phyloP scores from a whole-genome alignment of 345 rosid genomes.

The Durio zibethinus region DNA sequence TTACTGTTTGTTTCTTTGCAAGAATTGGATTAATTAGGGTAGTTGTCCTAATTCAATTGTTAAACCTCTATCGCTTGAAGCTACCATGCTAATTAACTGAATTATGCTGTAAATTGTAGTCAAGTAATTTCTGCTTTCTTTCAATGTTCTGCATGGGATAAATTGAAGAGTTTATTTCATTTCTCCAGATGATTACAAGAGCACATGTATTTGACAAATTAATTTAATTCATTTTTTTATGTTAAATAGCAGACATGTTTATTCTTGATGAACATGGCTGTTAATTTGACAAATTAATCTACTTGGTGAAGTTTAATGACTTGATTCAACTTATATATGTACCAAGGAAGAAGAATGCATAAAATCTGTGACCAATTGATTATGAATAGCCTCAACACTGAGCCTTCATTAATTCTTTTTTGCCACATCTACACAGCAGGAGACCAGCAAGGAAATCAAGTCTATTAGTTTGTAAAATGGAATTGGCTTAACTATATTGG shows the following conservation, averaged over 20 bases:
- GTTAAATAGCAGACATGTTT: no score
- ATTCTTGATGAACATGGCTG: neutral
- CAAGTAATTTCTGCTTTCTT: neutral
- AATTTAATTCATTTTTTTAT: neutral
- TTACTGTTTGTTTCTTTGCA: neutral
- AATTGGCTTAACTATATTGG: no score
- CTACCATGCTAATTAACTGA: neutral
- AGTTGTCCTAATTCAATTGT: neutral
- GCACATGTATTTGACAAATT: neutral
- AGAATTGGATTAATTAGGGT: neutral
- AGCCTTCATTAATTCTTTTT: no score
- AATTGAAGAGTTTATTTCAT: conserved; percentile 4
- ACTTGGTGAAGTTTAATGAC: neutral
- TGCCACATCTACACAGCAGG: no score
- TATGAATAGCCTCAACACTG: neutral
- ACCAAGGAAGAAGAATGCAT: no score
- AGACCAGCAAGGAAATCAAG: no score
- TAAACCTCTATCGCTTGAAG: neutral
- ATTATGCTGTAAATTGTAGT: neutral
- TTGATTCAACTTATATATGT: neutral
- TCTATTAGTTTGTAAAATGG: no score
- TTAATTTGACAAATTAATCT: neutral
- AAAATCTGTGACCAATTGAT: no score
- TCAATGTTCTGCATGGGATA: neutral
- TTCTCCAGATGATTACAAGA: neutral